Percentiles rank a stretch among this genome's conserved stretches.
Conservation (phyloP, 2,329 filamentous ascomycete genomes). For the Ophiostoma sp. region DNA sequence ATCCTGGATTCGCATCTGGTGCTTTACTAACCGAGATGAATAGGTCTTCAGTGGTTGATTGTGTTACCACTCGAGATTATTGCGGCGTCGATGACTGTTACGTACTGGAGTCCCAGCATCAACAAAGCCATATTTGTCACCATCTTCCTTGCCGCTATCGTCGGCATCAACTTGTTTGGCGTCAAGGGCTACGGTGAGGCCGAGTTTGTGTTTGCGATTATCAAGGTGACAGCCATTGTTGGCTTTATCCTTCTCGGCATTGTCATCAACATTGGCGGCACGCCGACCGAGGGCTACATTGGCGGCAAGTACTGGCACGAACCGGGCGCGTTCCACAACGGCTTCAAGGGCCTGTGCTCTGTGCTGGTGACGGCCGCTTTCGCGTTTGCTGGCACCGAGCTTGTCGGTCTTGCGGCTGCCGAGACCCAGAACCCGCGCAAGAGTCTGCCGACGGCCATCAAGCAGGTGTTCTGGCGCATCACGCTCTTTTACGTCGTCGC, state of each 20-base stretch:
- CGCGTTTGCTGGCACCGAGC: slow-evolving; percentile 68
- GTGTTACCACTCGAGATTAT: slow-evolving; percentile 82
- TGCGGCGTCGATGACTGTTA: slow-evolving; percentile 75
- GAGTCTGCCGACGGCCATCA: slow-evolving; percentile 77
- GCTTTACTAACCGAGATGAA: not conserved
- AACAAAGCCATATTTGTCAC: slow-evolving; percentile 73
- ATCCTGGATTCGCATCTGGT: not conserved
- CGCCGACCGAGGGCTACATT: slow-evolving; percentile 67
- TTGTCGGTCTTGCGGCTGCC: slow-evolving; percentile 70
- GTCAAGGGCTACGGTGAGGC: slow-evolving; percentile 86
- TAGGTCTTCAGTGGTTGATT: slow-evolving; percentile 71
- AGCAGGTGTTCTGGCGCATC: slow-evolving; percentile 95
- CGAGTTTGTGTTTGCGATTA: slow-evolving; percentile 77
- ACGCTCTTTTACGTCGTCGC: slow-evolving; percentile 84
- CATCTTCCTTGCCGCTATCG: slow-evolving; percentile 70
- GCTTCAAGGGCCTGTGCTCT: slow-evolving; percentile 75
- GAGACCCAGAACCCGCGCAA: slow-evolving; percentile 76
- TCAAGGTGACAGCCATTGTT: slow-evolving; percentile 82
- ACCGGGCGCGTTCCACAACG: slow-evolving; percentile 79
- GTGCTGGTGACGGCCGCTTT: slow-evolving; percentile 74
- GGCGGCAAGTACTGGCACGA: slow-evolving; percentile 70
- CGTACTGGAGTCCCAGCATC: slow-evolving; percentile 66
- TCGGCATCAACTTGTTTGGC: slow-evolving; percentile 80
- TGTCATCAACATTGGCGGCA: slow-evolving; percentile 77
- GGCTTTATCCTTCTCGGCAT: slow-evolving; percentile 86